These are phyloP conservation scores for Dicorynia guianensis DNA, from an alignment of 306 rosid species.

Conservation along the genomic window DNA sequence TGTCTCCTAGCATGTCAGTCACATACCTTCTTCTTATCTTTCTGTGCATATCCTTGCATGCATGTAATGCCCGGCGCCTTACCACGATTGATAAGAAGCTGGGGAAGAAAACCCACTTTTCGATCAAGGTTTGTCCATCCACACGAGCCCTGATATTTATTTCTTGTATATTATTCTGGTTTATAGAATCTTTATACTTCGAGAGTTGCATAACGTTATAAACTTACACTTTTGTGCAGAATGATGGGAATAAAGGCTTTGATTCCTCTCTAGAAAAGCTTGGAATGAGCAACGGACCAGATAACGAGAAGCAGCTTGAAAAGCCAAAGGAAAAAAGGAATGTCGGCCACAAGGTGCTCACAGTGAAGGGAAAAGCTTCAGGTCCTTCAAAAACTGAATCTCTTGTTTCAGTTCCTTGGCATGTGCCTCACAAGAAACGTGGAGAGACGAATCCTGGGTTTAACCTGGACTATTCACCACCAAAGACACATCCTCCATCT, in stretches of 20 bases:
- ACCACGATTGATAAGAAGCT: slow-evolving; percentile 32
- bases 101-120: slow-evolving; percentile 40
- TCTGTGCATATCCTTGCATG: slow-evolving; percentile 67
- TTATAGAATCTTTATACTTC: neutral
- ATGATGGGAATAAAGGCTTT: slow-evolving; percentile 32
- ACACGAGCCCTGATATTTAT: neutral
- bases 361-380: slow-evolving; percentile 28
- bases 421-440: slow-evolving; percentile 61
- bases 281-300: slow-evolving; percentile 27
- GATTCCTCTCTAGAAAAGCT: slow-evolving; percentile 35
- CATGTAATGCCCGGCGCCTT: slow-evolving; percentile 62
- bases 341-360: slow-evolving; percentile 10
- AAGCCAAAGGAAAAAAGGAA: slow-evolving; percentile 33
- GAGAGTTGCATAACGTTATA: neutral
- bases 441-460: slow-evolving; percentile 63
- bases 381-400: slow-evolving; percentile 28
- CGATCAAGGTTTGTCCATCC: slow-evolving; percentile 45
- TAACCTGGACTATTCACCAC: slow-evolving; percentile 74
- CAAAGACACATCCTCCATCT: slow-evolving; percentile 85
- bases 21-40: slow-evolving; percentile 52
- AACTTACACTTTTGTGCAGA: slow-evolving; percentile 49
- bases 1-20: slow-evolving; percentile 51
- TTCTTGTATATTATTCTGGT: neutral
- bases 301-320: neutral
- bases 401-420: slow-evolving; percentile 60